Conservation (phyloP, 2,329 filamentous ascomycete species). For the Neoarthrinium moseri region DNA sequence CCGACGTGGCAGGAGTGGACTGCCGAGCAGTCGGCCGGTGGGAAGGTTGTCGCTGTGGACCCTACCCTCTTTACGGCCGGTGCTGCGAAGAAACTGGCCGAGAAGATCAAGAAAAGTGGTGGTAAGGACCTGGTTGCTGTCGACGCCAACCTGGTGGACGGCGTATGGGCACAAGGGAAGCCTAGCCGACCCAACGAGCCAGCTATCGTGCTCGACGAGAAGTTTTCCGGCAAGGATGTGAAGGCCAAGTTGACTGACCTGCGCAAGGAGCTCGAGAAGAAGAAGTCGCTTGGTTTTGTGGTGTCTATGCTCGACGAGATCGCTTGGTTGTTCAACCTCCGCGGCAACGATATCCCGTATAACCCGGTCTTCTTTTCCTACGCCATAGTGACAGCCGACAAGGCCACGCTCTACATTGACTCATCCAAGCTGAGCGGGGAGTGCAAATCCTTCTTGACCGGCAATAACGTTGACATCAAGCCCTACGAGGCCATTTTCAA, state of each 20-base stretch:
- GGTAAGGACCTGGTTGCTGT: constrained; percentile 75
- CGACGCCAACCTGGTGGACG: constrained; percentile 81
- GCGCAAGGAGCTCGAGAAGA: constrained; percentile 88
- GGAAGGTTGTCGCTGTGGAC: constrained; percentile 88
- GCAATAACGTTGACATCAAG: constrained; percentile 69
- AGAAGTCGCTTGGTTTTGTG: constrained; percentile 82
- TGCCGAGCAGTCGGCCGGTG: constrained; percentile 79
- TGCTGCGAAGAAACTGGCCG: constrained; percentile 66
- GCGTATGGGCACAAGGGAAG: constrained; percentile 77
- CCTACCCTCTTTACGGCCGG: constrained; percentile 76
- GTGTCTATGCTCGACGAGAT: constrained; percentile 95
- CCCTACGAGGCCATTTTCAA: constrained; percentile 81
- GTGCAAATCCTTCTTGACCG: constrained; percentile 66
- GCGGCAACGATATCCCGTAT: constrained; percentile 93
- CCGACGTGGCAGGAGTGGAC: constrained; percentile 98
- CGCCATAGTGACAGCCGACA: constrained; percentile 75
- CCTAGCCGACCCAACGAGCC: constrained; percentile 74
- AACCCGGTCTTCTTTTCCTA: constrained; percentile 99
- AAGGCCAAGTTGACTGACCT: constrained; percentile 81
- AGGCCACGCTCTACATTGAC: constrained; percentile 82
- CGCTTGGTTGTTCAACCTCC: constrained; percentile 97
- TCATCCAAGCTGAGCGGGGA: constrained; percentile 71
- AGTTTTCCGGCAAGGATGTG: constrained; percentile 80
- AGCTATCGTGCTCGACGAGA: constrained; percentile 67
- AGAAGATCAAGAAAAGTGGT: constrained; percentile 84